Percentiles rank a stretch among this genome's conserved stretches.
These are phyloP conservation scores for Wickerhamomyces ciferrii DNA, from an alignment of 805 yeast species.

Conservation along the genomic window DNA sequence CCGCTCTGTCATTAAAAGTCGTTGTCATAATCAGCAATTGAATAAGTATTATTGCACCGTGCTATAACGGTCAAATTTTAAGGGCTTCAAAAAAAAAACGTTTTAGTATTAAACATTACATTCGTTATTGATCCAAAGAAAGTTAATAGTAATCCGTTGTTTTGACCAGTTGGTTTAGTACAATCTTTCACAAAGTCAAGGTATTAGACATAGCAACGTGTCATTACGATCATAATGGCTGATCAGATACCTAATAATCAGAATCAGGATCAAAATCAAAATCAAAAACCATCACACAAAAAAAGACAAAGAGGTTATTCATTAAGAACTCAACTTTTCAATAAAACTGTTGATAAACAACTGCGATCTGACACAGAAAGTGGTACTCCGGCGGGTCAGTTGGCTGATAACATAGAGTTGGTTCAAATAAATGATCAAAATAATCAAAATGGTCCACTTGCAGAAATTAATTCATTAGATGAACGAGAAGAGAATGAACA, in stretches of 20 bases:
- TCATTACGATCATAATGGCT: no score
- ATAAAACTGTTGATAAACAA: constrained; percentile 28
- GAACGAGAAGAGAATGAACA: not conserved
- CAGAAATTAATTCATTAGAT: not conserved
- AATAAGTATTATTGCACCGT: not conserved
- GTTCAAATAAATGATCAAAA: not conserved
- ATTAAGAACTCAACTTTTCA: constrained; percentile 60
- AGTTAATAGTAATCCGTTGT: no score
- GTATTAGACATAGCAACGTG: not conserved
- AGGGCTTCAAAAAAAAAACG: not conserved
- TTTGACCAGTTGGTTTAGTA: no score
- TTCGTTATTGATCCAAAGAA: no score
- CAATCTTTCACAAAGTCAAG: not conserved
- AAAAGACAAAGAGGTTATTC: constrained; percentile 60
- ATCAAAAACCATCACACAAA: constrained; percentile 4
- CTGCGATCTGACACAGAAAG: constrained; percentile 2
- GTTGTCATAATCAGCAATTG: not conserved
- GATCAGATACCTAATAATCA: not conserved
- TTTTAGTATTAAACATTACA: no score
- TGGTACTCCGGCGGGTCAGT: not conserved
- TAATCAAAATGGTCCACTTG: not conserved
- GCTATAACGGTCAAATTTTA: not conserved
- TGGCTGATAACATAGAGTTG: constrained; percentile 1
- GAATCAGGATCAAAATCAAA: not conserved
- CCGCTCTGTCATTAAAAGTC: not conserved